These are phyloP conservation scores for Solanum rostratum DNA, from an alignment of 257 asterid species.

Conservation along the genomic window DNA sequence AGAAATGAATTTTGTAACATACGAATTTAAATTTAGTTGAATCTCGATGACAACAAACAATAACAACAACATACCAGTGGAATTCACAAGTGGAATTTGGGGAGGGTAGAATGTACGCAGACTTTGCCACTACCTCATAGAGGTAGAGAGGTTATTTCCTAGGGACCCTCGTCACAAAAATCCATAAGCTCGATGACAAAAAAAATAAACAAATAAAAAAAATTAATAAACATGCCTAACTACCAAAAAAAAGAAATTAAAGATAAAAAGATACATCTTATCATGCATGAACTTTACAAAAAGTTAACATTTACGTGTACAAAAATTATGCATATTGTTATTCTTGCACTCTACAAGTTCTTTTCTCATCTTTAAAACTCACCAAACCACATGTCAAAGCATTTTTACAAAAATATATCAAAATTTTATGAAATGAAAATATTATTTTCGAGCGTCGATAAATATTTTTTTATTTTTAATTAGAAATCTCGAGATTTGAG, in stretches of 20 bases:
- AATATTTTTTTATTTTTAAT: too few species aligned
- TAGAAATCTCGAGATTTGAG: too few species aligned
- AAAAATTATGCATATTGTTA: background rate
- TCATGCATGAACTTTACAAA: background rate
- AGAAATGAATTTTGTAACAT: background rate
- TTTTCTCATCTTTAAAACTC: background rate
- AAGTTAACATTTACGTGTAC: background rate
- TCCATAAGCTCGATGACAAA: too few species aligned
- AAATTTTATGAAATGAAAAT: background rate
- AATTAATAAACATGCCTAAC: background rate
- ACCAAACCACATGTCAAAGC: background rate
- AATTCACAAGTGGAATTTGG: accelerated
- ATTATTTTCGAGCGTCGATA: background rate
- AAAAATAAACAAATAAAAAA: background rate
- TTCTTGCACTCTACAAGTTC: background rate
- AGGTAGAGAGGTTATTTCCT: too few species aligned
- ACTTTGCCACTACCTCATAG: too few species aligned
- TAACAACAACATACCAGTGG: too few species aligned
- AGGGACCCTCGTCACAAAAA: too few species aligned
- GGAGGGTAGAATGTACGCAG: too few species aligned
- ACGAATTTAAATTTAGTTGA: background rate
- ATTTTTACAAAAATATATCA: background rate
- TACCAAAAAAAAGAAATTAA: background rate
- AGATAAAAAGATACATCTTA: background rate
- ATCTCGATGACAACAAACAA: too few species aligned